Evolutionary conservation across 75 land plant genomes (phyloP).

Genomic region (Picea sitchensis): DNA sequence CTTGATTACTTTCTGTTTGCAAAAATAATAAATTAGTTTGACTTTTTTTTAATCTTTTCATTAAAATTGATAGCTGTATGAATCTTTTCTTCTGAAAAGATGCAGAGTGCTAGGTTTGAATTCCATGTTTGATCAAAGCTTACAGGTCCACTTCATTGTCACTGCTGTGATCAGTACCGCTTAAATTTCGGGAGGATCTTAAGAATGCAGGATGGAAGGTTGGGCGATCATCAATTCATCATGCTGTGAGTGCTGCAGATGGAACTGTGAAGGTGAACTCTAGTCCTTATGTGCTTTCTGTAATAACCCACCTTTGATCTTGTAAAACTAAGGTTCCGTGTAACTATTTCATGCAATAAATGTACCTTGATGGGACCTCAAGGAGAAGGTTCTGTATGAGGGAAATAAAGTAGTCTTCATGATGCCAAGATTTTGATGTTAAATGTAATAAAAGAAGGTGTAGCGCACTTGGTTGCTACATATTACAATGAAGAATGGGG

Average conservation of each 20-base stretch:
- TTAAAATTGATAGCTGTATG: neutral
- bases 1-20: neutral
- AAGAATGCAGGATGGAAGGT: constrained; percentile 79
- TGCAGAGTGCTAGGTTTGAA: neutral
- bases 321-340: too few species aligned
- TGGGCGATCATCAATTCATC: constrained; percentile 85
- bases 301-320: neutral
- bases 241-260: constrained; percentile 71
- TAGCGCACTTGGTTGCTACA: too few species aligned
- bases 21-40: neutral
- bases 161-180: constrained; percentile 60
- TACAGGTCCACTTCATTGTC: neutral
- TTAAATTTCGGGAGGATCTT: constrained; percentile 65
- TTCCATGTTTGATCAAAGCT: neutral
- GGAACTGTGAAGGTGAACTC: constrained; percentile 83
- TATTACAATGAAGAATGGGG: too few species aligned
- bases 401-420: too few species aligned
- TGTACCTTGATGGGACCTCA: too few species aligned
- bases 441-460: too few species aligned
- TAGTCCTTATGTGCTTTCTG: neutral
- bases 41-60: neutral
- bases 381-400: too few species aligned
- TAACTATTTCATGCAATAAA: too few species aligned
- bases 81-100: neutral
- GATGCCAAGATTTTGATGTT: too few species aligned